Evolutionary conservation across 1,139 yeast genomes (phyloP).

Genomic region (Waltiozyma sp.): DNA sequence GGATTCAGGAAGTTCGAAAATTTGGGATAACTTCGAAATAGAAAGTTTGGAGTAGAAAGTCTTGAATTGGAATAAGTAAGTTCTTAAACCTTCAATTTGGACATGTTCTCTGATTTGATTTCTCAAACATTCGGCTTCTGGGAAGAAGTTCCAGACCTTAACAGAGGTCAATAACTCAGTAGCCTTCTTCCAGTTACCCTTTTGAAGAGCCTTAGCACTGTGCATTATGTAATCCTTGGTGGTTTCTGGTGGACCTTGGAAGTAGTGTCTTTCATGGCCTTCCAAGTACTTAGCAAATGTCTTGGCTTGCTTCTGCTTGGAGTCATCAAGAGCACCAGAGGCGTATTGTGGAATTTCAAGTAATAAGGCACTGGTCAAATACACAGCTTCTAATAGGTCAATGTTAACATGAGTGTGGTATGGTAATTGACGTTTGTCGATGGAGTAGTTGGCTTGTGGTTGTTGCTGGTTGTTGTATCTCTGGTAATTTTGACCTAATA

Average conservation of each 20-base stretch:
- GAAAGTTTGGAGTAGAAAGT: constrained; percentile 67
- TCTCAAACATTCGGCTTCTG: constrained; percentile 56
- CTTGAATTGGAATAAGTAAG: constrained; percentile 80
- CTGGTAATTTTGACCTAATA: constrained; percentile 86
- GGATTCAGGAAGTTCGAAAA: constrained; percentile 52
- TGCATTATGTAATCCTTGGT: constrained; percentile 89
- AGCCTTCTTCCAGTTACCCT: constrained; percentile 84
- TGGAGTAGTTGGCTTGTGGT: constrained; percentile 21
- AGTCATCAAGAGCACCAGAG: constrained; percentile 36
- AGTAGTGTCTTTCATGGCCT: constrained; percentile 87
- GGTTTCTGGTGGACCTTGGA: constrained; percentile 97
- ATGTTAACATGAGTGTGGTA: constrained; percentile 97
- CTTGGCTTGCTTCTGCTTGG: constrained; percentile 58
- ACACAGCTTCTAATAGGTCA: constrained; percentile 90
- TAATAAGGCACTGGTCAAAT: constrained; percentile 80
- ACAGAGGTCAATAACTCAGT: constrained; percentile 61
- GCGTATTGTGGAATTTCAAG: constrained; percentile 89
- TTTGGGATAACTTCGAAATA: constrained; percentile 48
- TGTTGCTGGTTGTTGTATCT: constrained; percentile 44
- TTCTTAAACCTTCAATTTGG: constrained; percentile 83
- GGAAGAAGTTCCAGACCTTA: constrained; percentile 82
- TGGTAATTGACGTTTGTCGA: constrained; percentile 67
- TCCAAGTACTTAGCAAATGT: constrained; percentile 90
- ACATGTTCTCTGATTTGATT: constrained; percentile 64
- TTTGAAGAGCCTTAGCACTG: constrained; percentile 82